Evolutionary conservation across 1,284 basidiomycete species (phyloP).

Genomic region (Hemileia vastatrix): DNA sequence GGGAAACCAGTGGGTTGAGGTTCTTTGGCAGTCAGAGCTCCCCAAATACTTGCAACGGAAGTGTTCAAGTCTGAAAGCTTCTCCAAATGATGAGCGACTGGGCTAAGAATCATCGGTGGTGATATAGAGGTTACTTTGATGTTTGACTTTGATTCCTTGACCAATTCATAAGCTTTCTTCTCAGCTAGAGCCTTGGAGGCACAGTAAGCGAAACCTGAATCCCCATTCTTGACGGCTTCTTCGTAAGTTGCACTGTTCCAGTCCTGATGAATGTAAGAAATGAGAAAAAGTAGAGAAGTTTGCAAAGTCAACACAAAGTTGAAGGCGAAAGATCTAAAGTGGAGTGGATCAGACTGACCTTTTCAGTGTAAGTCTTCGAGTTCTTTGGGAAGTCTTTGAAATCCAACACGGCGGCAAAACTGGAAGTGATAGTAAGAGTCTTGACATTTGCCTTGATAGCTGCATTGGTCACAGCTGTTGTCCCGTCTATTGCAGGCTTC

Average conservation of each 20-base stretch:
- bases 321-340: no score
- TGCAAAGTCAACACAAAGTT: neutral
- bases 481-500: slow-evolving; percentile 5
- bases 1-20: no score
- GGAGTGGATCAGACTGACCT: slow-evolving; percentile 7
- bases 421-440: no score
- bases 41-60: no score
- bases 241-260: slow-evolving; percentile 17
- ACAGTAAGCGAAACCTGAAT: slow-evolving; percentile 5
- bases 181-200: slow-evolving; percentile 10
- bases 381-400: slow-evolving; percentile 2
- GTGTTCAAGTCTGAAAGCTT: no score
- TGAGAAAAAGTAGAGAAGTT: neutral
- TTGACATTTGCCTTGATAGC: no score
- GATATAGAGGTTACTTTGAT: neutral
- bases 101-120: neutral
- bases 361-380: slow-evolving; percentile 31
- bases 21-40: no score
- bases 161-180: neutral
- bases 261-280: neutral
- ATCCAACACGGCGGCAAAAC: no score
- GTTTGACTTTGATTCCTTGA: neutral
- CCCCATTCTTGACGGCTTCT: neutral
- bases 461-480: neutral
- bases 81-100: neutral